Evolutionary conservation across 495 filamentous ascomycete species (phyloP).

Genomic region (Xylaria scruposa): DNA sequence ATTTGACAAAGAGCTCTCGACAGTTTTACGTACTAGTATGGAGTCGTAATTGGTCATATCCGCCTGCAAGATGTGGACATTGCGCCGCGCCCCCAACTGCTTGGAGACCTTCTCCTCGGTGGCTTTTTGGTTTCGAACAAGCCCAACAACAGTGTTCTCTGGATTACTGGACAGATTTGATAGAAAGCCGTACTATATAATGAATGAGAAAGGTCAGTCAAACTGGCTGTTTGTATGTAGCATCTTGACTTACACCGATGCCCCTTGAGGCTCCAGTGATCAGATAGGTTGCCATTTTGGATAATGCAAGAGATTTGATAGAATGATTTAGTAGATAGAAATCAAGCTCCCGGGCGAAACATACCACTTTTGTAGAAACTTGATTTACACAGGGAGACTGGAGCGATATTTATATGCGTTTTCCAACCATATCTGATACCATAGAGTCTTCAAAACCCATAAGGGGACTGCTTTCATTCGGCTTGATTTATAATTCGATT

Average conservation of each 20-base stretch:
- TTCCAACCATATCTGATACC: background rate
- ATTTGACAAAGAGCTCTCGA: background rate
- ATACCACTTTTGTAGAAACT: background rate
- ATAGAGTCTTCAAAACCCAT: background rate
- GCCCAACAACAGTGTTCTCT: background rate
- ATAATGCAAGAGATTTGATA: background rate
- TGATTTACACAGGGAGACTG: background rate
- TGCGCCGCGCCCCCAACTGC: constrained; percentile 35
- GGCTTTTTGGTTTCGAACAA: background rate
- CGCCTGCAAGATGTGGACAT: constrained; percentile 52
- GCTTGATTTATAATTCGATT: constrained; percentile 5
- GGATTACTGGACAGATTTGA: constrained; percentile 4
- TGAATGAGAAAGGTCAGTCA: background rate
- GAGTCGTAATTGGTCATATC: constrained; percentile 50
- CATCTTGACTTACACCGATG: constrained; percentile 1
- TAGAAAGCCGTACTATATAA: background rate
- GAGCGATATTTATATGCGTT: background rate
- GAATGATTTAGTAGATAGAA: background rate
- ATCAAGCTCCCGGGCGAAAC: background rate
- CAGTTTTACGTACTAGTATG: background rate
- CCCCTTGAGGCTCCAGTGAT: constrained; percentile 6
- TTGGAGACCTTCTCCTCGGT: constrained; percentile 1
- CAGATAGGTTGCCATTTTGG: background rate
- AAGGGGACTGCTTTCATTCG: background rate
- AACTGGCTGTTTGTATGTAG: background rate